These are phyloP conservation scores for Leccinum subgranulosum DNA, from an alignment of 768 basidiomycete species.

Conservation along the genomic window DNA sequence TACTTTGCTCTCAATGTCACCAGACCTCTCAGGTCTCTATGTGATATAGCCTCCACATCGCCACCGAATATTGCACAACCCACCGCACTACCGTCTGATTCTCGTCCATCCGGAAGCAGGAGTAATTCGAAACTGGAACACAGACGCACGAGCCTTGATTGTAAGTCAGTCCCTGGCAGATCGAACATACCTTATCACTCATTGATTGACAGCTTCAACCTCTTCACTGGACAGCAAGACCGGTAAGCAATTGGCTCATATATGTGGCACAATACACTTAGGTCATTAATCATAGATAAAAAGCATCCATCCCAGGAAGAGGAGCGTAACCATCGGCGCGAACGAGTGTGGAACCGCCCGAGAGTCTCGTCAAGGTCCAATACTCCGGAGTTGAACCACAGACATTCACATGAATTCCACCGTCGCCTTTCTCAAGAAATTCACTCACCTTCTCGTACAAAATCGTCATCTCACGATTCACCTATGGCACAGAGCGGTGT, in stretches of 20 bases:
- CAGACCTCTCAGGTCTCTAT: background rate
- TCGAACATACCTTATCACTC: background rate
- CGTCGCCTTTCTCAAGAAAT: conserved; percentile 30
- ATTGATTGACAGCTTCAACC: conserved; percentile 26
- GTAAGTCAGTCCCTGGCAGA: conserved; percentile 12
- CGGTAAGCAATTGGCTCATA: conserved; percentile 22
- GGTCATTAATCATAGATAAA: conserved; percentile 18
- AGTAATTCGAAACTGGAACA: conserved; percentile 2
- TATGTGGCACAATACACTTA: conserved; percentile 1
- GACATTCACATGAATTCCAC: conserved; percentile 24
- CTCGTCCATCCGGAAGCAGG: conserved; percentile 8
- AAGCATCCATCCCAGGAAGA: conserved; percentile 30
- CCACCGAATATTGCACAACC: conserved; percentile 5
- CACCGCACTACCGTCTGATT: conserved; percentile 2
- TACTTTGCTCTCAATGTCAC: background rate
- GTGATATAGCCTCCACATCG: conserved; percentile 14
- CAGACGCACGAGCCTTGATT: conserved; percentile 9
- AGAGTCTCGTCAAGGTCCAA: conserved; percentile 25
- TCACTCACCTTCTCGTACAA: conserved; percentile 23
- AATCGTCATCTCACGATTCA: conserved; percentile 18
- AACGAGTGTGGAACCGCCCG: conserved; percentile 47
- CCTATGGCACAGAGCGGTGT: conserved; percentile 7
- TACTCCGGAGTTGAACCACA: conserved; percentile 25
- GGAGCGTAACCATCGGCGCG: conserved; percentile 39
- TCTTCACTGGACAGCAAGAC: conserved; percentile 12